These are phyloP conservation scores for Neoscytalidium dimidiatum DNA, from an alignment of 2,329 filamentous ascomycete genomes.

Conservation along the genomic window DNA sequence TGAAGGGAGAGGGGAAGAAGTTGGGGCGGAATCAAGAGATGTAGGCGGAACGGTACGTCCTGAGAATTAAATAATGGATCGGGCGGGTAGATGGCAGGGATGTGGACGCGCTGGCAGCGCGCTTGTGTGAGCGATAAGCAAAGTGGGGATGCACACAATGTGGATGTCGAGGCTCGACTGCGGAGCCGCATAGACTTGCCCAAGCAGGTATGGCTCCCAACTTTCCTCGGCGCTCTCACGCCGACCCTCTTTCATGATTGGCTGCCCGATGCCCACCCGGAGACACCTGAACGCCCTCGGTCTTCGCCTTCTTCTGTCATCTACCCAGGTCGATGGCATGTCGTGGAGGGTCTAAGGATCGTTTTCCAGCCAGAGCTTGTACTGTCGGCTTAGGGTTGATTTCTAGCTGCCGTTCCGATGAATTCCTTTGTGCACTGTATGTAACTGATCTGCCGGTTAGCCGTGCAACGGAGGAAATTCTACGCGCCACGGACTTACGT, in stretches of 20 bases:
- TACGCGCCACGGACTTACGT: background rate
- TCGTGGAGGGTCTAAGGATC: no score
- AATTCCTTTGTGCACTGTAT: no score
- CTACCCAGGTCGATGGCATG: background rate
- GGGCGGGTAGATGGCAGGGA: background rate
- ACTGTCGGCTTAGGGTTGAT: no score
- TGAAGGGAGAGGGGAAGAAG: background rate
- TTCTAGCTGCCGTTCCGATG: no score
- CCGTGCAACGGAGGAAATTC: background rate
- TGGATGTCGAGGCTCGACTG: conserved; percentile 10
- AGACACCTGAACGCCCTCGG: background rate
- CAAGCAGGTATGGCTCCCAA: background rate
- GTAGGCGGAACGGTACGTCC: background rate
- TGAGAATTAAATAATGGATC: background rate
- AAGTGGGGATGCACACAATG: conserved; percentile 16
- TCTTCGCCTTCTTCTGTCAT: background rate
- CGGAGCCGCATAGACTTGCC: conserved; percentile 17
- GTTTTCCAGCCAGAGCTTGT: no score
- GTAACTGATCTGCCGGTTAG: background rate
- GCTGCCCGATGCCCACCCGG: background rate
- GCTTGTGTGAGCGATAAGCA: conserved; percentile 16
- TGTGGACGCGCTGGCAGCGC: background rate
- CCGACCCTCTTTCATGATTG: background rate
- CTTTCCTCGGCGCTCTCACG: background rate
- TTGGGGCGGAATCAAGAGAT: background rate